Conservation (phyloP, 2,329 filamentous ascomycete genomes). For the Botrytis sinoallii region DNA sequence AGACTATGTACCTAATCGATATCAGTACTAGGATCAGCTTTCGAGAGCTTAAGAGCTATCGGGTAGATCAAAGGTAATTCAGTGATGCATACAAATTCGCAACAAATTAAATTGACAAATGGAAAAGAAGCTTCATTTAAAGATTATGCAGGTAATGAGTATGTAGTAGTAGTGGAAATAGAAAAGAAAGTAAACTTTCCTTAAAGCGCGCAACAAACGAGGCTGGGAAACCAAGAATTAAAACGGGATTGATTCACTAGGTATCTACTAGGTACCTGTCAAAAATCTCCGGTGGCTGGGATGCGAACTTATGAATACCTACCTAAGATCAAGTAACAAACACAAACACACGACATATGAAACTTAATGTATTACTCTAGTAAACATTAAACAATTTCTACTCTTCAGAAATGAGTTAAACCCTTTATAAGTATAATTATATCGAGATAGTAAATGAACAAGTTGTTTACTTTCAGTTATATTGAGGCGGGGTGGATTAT, state of each 20-base stretch:
- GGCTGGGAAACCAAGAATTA: slow-evolving; percentile 1
- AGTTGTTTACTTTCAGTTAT: too few species aligned
- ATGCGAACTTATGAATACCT: background rate
- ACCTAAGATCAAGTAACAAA: background rate
- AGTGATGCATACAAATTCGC: background rate
- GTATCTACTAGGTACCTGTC: too few species aligned
- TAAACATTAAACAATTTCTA: too few species aligned
- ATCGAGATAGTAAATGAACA: too few species aligned
- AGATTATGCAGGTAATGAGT: background rate
- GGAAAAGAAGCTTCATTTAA: background rate
- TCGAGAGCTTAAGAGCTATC: background rate
- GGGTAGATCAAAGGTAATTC: background rate
- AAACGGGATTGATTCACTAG: background rate
- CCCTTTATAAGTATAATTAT: too few species aligned
- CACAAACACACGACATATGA: background rate
- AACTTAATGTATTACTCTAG: background rate
- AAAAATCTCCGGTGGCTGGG: slow-evolving; percentile 17
- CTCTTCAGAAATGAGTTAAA: too few species aligned
- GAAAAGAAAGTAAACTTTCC: background rate
- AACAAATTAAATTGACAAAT: background rate
- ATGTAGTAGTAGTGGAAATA: background rate
- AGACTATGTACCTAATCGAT: background rate
- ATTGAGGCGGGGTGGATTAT: too few species aligned
- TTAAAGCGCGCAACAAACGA: background rate
- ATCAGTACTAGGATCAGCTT: background rate